Evolutionary conservation across 352 stramenopile species (phyloP), one percentile per base, ranked within the genome.

Genomic region (Elongisporangium anandrum): DNA sequence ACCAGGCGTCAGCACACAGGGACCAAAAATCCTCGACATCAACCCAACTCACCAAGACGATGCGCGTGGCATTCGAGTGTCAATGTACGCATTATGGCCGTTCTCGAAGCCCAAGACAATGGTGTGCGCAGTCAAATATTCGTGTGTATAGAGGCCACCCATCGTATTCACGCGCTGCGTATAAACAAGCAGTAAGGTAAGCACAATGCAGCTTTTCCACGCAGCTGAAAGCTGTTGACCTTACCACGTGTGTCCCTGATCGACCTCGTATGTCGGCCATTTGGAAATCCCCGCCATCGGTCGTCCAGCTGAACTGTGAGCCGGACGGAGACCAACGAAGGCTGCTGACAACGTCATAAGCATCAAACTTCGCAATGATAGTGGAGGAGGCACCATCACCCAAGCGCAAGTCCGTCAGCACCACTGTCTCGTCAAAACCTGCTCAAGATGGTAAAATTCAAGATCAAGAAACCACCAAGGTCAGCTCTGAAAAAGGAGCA

Each of bases 391-490:
- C 24, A 19, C 54, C 67, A 45, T 45, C 29, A 8, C 9, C 60
- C 38, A 73, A 59, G 12, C 76, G 68, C 21, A 94, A 67, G 45
- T 90, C 78, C 6, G 69, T 85, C 54, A 94, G 26, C n/a, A 89
- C 79, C 19, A 94, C 74, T 4, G 81, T 92, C 60, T 88, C 73
- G 55, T 94, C 85, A 61, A 94, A 94, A 22, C 82, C 85, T 78
- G 60, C 54, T 8, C n/a, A 63, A 12, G 63, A 56, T 50, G 68
- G 39, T 34, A 47, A 26, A 10, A 20, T 1, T 39, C 16, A 58
- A 24, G 10, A 51, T 47, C 45, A 54, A 15, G 12, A 7, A 23
- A 23, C 34, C 45, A 19, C 13, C 38, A n/a, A 41, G 15, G 12
- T 22, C 19, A 10, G 17, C 9, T 10, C 41, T 1, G 21, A n/a